Evolutionary conservation across 768 basidiomycete species (phyloP), one percentile per base, ranked within the genome.

Genomic region (Lentinula lateritia): DNA sequence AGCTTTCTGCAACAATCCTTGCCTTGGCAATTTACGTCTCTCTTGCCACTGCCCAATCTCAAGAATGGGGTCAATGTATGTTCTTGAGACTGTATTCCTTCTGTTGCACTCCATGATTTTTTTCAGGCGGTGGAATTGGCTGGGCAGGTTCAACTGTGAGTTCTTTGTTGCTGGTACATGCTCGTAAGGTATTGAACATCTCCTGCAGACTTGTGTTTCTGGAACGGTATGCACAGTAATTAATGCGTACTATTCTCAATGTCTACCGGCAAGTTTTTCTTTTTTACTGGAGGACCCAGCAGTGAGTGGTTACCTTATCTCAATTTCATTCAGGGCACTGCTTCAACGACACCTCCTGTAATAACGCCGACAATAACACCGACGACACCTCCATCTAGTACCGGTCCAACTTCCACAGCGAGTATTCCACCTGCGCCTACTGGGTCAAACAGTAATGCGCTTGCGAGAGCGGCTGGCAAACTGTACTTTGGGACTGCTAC

Each of bases 401-500:
- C 53, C 9, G 53, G 53, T 41, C 53, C 53, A 39, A 54, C 35
- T 5, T 35, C 35, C 13, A 54, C 53, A 13, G 53, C n/a, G 18
- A 54, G 53, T 36, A 54, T 54, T 7, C 67, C 69, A 13, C 64
- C 68, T 20, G 66, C 64, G 2, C 70, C 70, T 9, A 65, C 72
- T 15, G 67, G 66, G 23, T 63, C 62, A 13, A 66, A 63, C 46
- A 64, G 80, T 8, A 72, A 80, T 67, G 66, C 64, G 7, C 71
- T 73, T 5, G 78, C 80, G 2, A 73, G 69, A 65, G 68, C 73
- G 5, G 71, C 75, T 5, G 75, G 76, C 1, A 80, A 80, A 68
- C 62, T 73, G 8, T 83, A 82, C 71, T 81, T 81, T 55, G 80
- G 81, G 34, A 70, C 76, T 35, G 80, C 80, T 34, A 80, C 80